Evolutionary conservation across 73 alveolate species (phyloP).

Genomic region (Paramecium pentaurelia): DNA sequence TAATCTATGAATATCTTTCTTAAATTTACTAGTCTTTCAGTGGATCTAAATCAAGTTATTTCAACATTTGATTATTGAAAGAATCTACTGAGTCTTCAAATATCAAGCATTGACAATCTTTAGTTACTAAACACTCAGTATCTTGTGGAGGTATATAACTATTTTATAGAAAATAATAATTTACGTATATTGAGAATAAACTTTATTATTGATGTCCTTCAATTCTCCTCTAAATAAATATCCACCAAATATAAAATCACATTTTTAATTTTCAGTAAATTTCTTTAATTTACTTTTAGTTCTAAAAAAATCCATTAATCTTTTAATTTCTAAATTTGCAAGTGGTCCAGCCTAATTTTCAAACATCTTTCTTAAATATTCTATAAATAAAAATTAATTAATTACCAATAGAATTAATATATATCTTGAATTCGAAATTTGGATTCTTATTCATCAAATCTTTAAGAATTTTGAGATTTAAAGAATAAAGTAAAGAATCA

Average conservation of each 20-base stretch:
- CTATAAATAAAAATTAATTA: neutral
- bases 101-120: neutral
- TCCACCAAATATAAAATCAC: conserved; percentile 38
- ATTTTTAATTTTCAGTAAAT: neutral
- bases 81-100: neutral
- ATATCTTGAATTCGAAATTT: conserved; percentile 4
- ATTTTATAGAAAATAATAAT: neutral
- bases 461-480: neutral
- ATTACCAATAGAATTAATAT: conserved; percentile 17
- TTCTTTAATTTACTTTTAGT: neutral
- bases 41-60: neutral
- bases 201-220: neutral
- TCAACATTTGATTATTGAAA: neutral
- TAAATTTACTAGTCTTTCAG: neutral
- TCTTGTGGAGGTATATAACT: conserved; percentile 2
- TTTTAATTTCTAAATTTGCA: neutral
- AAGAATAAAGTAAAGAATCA: neutral
- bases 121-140: neutral
- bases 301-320: neutral
- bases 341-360: conserved; percentile 24
- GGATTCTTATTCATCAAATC: neutral
- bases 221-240: conserved; percentile 26
- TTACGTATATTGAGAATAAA: neutral
- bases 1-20: conserved; percentile 19
- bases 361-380: neutral